Base-by-base conservation (phyloP, 441 rosid genomes). In the Gossypium schwendimanii region DNA sequence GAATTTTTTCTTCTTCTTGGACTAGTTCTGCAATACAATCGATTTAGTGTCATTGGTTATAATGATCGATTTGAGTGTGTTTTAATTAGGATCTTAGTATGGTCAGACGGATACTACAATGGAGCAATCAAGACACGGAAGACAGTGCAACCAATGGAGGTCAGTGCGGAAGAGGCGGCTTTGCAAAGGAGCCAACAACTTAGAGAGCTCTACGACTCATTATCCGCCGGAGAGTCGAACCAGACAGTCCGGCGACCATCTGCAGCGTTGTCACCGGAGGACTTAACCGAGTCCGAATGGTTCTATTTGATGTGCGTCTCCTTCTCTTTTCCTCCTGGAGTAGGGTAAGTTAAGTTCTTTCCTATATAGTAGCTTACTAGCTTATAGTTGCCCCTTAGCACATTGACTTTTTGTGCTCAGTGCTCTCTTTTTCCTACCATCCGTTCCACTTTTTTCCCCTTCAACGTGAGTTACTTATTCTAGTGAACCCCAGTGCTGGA, bases 211-310 rank as follows among this genome's bases (percentile, higher is more conserved):
- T 95, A 93, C 60, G 91, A 92, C 15, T 88, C 94, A 17, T 78
- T 94, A 54, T 87, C 93, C 0, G 88, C 90, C 1, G 94, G 93
- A 61, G 97, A 94, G 57, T 83, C 85, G 0, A 87, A 85, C 75
- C 92, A 82, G 69, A 87, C 91, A 0, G 77, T 88, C 6, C 77
- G 86, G 60, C 80, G 99, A 65, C 97, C 94, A 15, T 83, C 88
- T 66, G 96, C 97, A 0, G 84, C 99, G 28, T 81, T 94, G 75
- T 92, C 97, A 0, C 99, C 99, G 4, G 99, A 94, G 81, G 99
- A 94, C 88, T 80, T 95, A 45, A 95, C 99, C 3, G 98, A 95
- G 82, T 83, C 99, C 0, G 99, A 94, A 69, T 94, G 99, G 99
- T 94, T 94, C 81, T 94, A 94, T 73, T 78, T 94, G 71, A 93